Base-by-base conservation (phyloP, 495 filamentous ascomycete species). In the Xylaria telfairii region DNA sequence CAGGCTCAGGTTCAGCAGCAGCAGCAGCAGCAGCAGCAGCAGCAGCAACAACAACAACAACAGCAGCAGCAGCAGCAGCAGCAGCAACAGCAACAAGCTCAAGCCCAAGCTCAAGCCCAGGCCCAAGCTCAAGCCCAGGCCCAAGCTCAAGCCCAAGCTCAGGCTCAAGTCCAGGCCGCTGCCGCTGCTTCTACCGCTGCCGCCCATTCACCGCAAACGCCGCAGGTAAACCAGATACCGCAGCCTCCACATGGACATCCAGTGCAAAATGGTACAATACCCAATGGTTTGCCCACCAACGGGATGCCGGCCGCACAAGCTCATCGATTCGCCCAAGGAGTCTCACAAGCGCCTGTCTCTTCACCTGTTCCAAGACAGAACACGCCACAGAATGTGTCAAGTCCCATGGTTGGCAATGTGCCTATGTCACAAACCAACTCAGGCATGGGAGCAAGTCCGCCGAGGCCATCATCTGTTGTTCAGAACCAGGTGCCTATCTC, bases 381-480 rank as follows among this genome's bases (percentile, higher is more conserved):
- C 67, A 97, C 94, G 3, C 93, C 94, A 7, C 92, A 92, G 73
- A 88, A 84, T 46, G 88, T 87, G 66, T 93, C 93, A 26, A 96
- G 94, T 21, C 93, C 94, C 4, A 86, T 92, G 76, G 87, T 93
- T 67, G 85, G 84, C 51, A 90, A 84, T 65, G 90, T 92, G 44
- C 86, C 93, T 0, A 96, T 97, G 93, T 90, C 90, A 51, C 86
- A 89, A 66, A 91, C 90, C n/a, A 89, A 91, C 42, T 95, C 93
- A 1, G 91, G 88, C 77, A 92, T 92, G 75, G 93, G 90, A 64
- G 90, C 90, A 61, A 93, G 91, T 73, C 95, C 94, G 24, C 85
- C 89, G 51, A 84, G 94, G 47, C 92, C 94, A 41, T 84, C 92
- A 19, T 96, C 94, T 63, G 90, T 93, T 6, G 84, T 91, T 57